Percentiles rank a stretch among this genome's conserved stretches.
phyloP scores from a whole-genome alignment of 2,329 filamentous ascomycete genomes.

The Passalora sequoiae region DNA sequence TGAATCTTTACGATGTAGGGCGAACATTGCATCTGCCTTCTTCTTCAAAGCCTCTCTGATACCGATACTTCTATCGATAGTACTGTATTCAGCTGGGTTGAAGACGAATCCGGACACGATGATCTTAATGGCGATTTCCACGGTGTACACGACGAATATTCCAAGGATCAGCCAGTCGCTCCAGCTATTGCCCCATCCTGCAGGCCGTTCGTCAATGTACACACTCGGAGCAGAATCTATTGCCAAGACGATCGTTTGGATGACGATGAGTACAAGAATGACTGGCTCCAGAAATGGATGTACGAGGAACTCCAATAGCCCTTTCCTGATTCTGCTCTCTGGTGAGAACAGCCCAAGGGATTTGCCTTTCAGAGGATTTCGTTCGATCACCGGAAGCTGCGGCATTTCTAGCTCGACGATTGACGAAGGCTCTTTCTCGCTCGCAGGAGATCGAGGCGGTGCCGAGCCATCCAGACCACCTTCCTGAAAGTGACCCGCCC shows the following conservation, averaged over 20 bases:
- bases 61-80: constrained; percentile 72
- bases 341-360: constrained; percentile 80
- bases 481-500: background rate
- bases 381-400: constrained; percentile 28
- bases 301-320: constrained; percentile 76
- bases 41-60: constrained; percentile 67
- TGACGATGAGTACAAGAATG: constrained; percentile 78
- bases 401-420: constrained; percentile 27
- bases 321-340: constrained; percentile 66
- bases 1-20: constrained; percentile 70
- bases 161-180: constrained; percentile 77
- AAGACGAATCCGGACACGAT: constrained; percentile 91
- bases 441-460: constrained; percentile 24
- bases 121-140: constrained; percentile 75
- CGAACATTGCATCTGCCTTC: constrained; percentile 73
- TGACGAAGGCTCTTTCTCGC: constrained; percentile 31
- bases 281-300: constrained; percentile 81
- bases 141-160: constrained; percentile 83
- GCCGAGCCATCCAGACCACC: constrained; percentile 23
- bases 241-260: constrained; percentile 82
- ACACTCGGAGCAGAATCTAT: constrained; percentile 68
- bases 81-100: constrained; percentile 88
- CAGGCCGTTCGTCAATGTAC: constrained; percentile 55
- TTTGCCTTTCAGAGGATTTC: constrained; percentile 79
- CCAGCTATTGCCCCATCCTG: constrained; percentile 59